These are phyloP conservation scores for Fusarium sp. DNA, from an alignment of 2,329 filamentous ascomycete species.

Conservation along the genomic window DNA sequence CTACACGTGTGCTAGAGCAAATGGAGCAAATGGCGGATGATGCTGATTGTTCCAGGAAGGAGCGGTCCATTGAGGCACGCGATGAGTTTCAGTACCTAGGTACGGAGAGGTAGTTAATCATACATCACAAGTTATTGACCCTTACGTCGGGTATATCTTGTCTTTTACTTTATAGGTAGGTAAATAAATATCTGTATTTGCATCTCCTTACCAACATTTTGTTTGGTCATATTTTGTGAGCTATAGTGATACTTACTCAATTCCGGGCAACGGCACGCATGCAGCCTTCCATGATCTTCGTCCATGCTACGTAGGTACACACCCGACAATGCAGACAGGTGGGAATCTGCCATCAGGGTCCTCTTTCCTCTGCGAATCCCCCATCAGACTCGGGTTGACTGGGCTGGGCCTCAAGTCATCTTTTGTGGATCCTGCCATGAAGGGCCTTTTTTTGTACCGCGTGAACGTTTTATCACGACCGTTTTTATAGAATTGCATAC, in stretches of 20 bases:
- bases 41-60: conserved; percentile 6
- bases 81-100: conserved; percentile 24
- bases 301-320: conserved; percentile 16
- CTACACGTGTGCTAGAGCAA: conserved; percentile 45
- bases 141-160: too few relatives aligned
- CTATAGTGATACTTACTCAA: not conserved
- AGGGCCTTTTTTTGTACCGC: conserved; percentile 14
- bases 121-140: too few relatives aligned
- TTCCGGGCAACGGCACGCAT: conserved; percentile 5
- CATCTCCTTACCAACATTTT: too few relatives aligned
- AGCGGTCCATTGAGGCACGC: conserved; percentile 20
- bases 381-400: not conserved
- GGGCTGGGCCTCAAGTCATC: not conserved
- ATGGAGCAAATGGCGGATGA: conserved; percentile 2
- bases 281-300: not conserved
- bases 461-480: conserved; percentile 31
- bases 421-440: conserved; percentile 23
- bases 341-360: conserved; percentile 42
- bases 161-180: too few relatives aligned
- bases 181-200: too few relatives aligned
- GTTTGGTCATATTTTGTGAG: too few relatives aligned
- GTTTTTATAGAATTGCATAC: not conserved
- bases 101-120: too few relatives aligned
- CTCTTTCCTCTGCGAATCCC: conserved; percentile 15
- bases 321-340: not conserved